Percentiles rank a stretch among this genome's conserved stretches.
phyloP scores from a whole-genome alignment of 2,329 filamentous ascomycete genomes.

The Hypomyces perniciosus region DNA sequence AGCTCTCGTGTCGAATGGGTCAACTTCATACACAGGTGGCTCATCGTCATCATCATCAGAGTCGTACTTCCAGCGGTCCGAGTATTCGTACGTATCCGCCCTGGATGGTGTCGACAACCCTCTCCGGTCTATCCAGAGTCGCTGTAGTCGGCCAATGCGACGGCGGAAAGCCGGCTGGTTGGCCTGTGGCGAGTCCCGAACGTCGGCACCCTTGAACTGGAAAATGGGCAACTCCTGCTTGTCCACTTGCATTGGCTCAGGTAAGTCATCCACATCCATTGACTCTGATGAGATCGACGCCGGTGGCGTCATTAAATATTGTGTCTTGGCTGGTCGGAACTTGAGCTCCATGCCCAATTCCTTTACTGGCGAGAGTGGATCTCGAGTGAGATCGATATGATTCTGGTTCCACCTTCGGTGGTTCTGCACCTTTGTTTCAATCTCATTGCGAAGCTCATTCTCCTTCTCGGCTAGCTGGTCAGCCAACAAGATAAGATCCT shows the following conservation, averaged over 20 bases:
- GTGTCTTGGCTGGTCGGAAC: conserved; percentile 67
- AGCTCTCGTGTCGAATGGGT: conserved; percentile 59
- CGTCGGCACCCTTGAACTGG: conserved; percentile 37
- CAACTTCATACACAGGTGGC: conserved; percentile 65
- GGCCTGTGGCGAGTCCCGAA: conserved; percentile 33
- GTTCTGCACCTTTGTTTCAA: conserved; percentile 80
- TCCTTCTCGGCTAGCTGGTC: conserved; percentile 77
- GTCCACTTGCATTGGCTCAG: conserved; percentile 38
- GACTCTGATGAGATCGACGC: conserved; percentile 49
- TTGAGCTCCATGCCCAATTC: conserved; percentile 55
- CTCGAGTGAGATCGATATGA: conserved; percentile 81
- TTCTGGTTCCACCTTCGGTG: conserved; percentile 89
- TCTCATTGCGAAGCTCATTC: conserved; percentile 71
- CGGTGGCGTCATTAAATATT: conserved; percentile 62
- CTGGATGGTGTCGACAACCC: conserved; percentile 50
- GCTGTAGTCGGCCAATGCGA: conserved; percentile 76
- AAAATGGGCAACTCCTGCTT: conserved; percentile 32
- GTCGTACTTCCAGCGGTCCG: conserved; percentile 80
- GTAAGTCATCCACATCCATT: conserved; percentile 48
- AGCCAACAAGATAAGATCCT: conserved; percentile 70
- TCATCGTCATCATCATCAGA: conserved; percentile 82
- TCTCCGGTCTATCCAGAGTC: conserved; percentile 82
- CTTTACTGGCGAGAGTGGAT: conserved; percentile 72
- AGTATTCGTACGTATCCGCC: conserved; percentile 38
- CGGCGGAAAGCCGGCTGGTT: conserved; percentile 67